Percentiles rank a stretch among this genome's conserved stretches.
These are phyloP conservation scores for Boletus reticulatus DNA, from an alignment of 768 basidiomycete genomes.

Conservation along the genomic window DNA sequence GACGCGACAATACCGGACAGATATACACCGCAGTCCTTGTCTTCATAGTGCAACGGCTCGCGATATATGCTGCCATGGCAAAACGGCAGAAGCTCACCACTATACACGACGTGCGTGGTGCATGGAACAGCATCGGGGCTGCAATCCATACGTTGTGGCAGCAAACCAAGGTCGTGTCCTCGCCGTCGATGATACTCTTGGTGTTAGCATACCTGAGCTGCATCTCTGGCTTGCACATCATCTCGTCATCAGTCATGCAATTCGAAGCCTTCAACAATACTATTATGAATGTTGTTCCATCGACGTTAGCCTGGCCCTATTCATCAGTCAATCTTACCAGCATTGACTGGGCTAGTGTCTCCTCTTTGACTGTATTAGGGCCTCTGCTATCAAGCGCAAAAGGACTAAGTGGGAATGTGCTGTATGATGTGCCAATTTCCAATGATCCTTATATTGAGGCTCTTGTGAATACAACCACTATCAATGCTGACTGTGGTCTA, in stretches of 20 bases:
- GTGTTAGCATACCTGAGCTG: constrained; percentile 15
- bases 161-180: constrained; percentile 15
- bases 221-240: constrained; percentile 21
- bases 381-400: background rate
- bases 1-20: background rate
- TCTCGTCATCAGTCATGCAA: constrained; percentile 21
- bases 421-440: constrained; percentile 18
- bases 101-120: constrained; percentile 15
- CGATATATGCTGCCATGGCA: constrained; percentile 1
- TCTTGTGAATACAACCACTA: constrained; percentile 15
- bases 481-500: constrained; percentile 15
- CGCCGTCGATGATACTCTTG: constrained; percentile 1
- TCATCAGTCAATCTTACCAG: background rate
- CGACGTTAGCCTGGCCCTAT: background rate
- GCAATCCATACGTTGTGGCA: constrained; percentile 16
- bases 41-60: constrained; percentile 12
- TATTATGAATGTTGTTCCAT: background rate
- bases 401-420: constrained; percentile 9
- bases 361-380: background rate
- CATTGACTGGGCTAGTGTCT: background rate
- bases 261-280: constrained; percentile 14
- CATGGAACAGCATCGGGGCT: constrained; percentile 26
- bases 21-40: constrained; percentile 17
- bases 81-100: constrained; percentile 15
- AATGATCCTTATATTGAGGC: constrained; percentile 2